These are phyloP conservation scores for Fraxinus platypoda DNA, from an alignment of 305 asterid species.

Conservation along the genomic window DNA sequence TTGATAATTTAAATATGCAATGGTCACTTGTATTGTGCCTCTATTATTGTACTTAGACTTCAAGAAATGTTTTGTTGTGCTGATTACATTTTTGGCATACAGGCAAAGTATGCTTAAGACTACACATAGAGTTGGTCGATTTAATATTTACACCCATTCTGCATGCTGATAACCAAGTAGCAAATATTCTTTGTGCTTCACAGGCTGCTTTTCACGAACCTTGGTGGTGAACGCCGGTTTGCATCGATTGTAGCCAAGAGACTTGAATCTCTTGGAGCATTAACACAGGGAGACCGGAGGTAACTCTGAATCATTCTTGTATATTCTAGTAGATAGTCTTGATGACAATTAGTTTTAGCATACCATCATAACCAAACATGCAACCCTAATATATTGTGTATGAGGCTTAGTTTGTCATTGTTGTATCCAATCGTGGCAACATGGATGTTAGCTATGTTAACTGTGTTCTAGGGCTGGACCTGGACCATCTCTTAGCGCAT, in stretches of 20 bases:
- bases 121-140: background rate
- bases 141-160: background rate
- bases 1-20: background rate
- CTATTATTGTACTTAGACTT: background rate
- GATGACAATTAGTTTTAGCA: background rate
- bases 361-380: background rate
- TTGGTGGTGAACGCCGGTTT: conserved; percentile 98
- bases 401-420: conserved; percentile 11
- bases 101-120: background rate
- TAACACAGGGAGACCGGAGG: conserved; percentile 99
- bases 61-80: background rate
- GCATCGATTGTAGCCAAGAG: conserved; percentile 98
- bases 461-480: conserved; percentile 91
- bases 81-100: background rate
- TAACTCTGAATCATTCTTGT: conserved; percentile 28
- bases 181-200: conserved; percentile 16
- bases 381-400: background rate
- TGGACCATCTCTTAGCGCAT: conserved; percentile 92
- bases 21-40: background rate
- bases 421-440: background rate
- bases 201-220: conserved; percentile 92
- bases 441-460: conserved; percentile 19
- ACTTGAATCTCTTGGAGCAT: conserved; percentile 97
- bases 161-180: conserved; percentile 12
- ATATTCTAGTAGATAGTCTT: background rate